phyloP scores from a whole-genome alignment of 345 rosid species.

The Kernera saxatilis region DNA sequence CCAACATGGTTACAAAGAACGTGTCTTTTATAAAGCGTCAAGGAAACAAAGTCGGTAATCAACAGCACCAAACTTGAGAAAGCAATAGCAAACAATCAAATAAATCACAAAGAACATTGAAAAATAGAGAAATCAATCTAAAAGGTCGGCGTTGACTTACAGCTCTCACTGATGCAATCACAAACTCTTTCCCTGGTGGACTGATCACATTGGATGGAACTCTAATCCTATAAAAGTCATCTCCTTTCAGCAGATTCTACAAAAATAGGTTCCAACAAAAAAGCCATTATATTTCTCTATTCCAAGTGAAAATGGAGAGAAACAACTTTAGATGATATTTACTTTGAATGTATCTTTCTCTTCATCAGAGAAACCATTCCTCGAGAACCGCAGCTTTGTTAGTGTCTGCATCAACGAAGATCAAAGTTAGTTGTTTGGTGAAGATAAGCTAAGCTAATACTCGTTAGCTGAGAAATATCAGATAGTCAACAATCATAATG shows the following conservation, averaged over 20 bases:
- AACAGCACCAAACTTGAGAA: not conserved
- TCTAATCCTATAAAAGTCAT: conserved; percentile 85
- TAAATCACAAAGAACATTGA: not conserved
- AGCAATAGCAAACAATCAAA: not conserved
- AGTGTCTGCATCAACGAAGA: conserved; percentile 48
- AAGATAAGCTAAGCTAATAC: not conserved
- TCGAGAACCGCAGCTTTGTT: conserved; percentile 82
- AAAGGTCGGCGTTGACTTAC: conserved; percentile 40
- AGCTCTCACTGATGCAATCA: conserved; percentile 84
- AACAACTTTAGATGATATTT: not conserved
- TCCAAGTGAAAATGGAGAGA: not conserved
- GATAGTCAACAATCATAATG: too few relatives aligned
- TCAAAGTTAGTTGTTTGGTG: not conserved
- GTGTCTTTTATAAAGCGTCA: not conserved
- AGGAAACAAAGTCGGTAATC: not conserved
- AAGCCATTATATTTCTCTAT: not conserved
- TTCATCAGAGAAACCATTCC: conserved; percentile 49
- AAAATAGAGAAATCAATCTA: not conserved
- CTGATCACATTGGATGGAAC: conserved; percentile 78
- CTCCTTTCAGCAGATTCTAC: conserved; percentile 69
- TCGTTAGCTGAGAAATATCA: too few relatives aligned
- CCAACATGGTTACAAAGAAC: not conserved
- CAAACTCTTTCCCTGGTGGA: conserved; percentile 66
- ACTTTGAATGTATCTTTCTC: conserved; percentile 73
- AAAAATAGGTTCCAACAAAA: not conserved